Percentiles rank a stretch among this genome's conserved stretches.
Evolutionary conservation across 768 basidiomycete species (phyloP).

Genomic region (Tubosaeta sp.): DNA sequence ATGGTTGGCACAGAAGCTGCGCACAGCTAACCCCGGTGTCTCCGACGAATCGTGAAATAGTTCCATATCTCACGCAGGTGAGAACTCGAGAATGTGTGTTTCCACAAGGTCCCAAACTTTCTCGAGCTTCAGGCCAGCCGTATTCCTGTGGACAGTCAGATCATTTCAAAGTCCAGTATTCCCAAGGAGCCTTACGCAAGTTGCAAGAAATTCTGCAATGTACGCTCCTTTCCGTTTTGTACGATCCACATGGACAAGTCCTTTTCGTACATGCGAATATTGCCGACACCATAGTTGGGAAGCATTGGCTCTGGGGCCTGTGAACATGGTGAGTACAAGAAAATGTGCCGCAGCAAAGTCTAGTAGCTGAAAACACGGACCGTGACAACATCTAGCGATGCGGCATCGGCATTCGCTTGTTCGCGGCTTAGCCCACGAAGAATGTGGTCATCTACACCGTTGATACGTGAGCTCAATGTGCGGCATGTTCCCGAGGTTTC

Average conservation of each 20-base stretch:
- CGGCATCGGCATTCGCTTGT: conserved; percentile 10
- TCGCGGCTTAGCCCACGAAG: conserved; percentile 14
- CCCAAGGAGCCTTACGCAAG: conserved; percentile 22
- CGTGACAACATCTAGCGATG: conserved; percentile 7
- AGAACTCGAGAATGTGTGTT: conserved; percentile 23
- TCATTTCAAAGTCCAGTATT: not conserved
- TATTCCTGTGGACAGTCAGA: conserved; percentile 15
- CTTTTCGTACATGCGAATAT: conserved; percentile 25
- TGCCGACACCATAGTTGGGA: conserved; percentile 32
- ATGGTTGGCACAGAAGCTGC: too few relatives aligned
- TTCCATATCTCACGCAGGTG: conserved; percentile 18
- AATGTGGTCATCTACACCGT: conserved; percentile 20
- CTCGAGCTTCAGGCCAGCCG: conserved; percentile 27
- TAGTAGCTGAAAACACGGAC: conserved; percentile 8
- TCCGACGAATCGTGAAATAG: too few relatives aligned
- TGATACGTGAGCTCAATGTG: not conserved
- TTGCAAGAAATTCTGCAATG: conserved; percentile 23
- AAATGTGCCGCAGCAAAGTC: not conserved
- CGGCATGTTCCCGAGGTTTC: not conserved
- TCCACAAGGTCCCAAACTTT: conserved; percentile 31
- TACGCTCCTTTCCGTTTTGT: conserved; percentile 33
- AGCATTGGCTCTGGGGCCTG: conserved; percentile 39
- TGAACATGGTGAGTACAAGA: not conserved
- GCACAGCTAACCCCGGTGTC: too few relatives aligned
- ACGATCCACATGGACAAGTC: conserved; percentile 30